These are phyloP conservation scores for Noccaea caerulescens DNA, from an alignment of 345 rosid genomes.

Conservation along the genomic window DNA sequence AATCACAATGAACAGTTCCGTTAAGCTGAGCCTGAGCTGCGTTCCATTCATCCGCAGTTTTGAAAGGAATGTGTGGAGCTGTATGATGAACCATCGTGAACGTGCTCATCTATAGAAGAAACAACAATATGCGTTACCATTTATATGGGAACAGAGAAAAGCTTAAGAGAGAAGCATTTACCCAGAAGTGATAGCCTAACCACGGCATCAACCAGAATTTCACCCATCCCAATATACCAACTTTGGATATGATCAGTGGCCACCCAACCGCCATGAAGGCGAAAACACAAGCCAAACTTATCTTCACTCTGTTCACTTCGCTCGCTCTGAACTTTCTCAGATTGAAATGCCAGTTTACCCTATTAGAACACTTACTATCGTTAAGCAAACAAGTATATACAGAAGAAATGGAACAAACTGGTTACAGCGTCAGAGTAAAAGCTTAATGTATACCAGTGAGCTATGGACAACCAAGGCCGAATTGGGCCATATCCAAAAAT, in stretches of 20 bases:
- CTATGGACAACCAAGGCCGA: slow-evolving; percentile 96
- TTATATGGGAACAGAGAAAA: background rate
- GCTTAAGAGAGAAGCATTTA: slow-evolving; percentile 41
- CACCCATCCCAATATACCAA: slow-evolving; percentile 86
- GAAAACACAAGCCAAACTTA: slow-evolving; percentile 91
- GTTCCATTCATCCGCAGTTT: slow-evolving; percentile 76
- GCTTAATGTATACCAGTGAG: slow-evolving; percentile 64
- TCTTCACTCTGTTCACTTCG: slow-evolving; percentile 84
- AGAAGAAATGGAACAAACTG: background rate
- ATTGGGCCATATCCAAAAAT: slow-evolving; percentile 87
- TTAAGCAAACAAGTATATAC: slow-evolving; percentile 15
- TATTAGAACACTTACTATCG: slow-evolving; percentile 38
- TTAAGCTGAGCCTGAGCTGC: slow-evolving; percentile 89
- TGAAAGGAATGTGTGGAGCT: slow-evolving; percentile 94
- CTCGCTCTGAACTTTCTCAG: slow-evolving; percentile 82
- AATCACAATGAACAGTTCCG: slow-evolving; percentile 94
- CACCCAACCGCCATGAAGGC: slow-evolving; percentile 95
- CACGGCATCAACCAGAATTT: slow-evolving; percentile 98
- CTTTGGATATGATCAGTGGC: slow-evolving; percentile 83
- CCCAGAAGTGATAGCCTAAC: slow-evolving; percentile 97
- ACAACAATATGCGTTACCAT: slow-evolving; percentile 13
- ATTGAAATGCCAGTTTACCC: slow-evolving; percentile 88
- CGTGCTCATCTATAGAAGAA: slow-evolving; percentile 80
- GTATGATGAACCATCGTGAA: slow-evolving; percentile 99
- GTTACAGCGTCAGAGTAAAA: background rate